Evolutionary conservation across 108 stramenopile genomes (phyloP), one percentile per base, ranked within the genome.

Genomic region (Mayamaea pseudoterrestris): DNA sequence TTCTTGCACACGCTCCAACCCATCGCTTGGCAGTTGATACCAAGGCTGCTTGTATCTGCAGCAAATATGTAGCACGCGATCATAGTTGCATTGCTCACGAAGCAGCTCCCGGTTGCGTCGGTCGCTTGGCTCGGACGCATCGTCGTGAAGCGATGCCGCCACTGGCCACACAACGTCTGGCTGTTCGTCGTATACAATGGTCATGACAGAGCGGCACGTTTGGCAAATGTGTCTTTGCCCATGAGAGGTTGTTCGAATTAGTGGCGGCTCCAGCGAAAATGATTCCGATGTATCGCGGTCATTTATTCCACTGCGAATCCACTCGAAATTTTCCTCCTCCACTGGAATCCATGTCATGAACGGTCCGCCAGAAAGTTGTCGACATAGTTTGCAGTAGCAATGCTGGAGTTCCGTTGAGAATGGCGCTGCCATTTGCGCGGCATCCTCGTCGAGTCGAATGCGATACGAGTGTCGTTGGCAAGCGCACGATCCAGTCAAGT

Each of bases 111-210:
- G 22, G 20, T 45, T 41, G 17, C 20, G 1, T 14, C 23, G 29
- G 5, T 13, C 16, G 1, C 27, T 27, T 1, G 67, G 67, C 28
- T 58, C 37, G 7, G 43, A 24, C 12, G 40, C 35, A 35, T 69
- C 62, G 44, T 69, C 68, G 1, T 64, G 35, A 8, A 57, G 45
- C 21, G 63, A 62, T 4, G 20, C 37, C 0, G 68, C 68, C 18
- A 47, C 47, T 2, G 68, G 68, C 68, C 68, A 69, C 14, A 50
- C 34, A 3, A 30, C 20, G 41, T 69, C 58, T 1, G 61, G 57
- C 9, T 66, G 60, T 0, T 51, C 58, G 35, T 69, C 62, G 47
- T 69, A 69, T 4, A 69, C 58, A 30, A 69, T 69, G 5, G 63
- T 64, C 68, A 69, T 29, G 4, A 53, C 57, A 43, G 63, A 43